These are phyloP conservation scores for Mariannaea sp. DNA, from an alignment of 2,329 filamentous ascomycete species.

Conservation along the genomic window DNA sequence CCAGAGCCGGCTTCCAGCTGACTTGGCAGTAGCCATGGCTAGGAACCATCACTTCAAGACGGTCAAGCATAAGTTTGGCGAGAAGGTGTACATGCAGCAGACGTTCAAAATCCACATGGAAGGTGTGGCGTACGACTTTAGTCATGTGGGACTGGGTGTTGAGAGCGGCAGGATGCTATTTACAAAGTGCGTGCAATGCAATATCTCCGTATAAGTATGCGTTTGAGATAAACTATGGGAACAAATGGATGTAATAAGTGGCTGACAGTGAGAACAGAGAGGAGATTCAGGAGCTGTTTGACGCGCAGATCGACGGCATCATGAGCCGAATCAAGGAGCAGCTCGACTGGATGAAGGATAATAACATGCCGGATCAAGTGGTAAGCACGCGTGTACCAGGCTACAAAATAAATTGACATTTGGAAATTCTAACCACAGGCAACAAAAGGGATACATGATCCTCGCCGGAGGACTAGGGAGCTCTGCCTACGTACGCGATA, in stretches of 20 bases:
- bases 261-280: conserved; percentile 37
- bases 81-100: conserved; percentile 47
- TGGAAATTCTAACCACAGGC: fast-evolving
- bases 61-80: conserved; percentile 50
- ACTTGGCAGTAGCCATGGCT: conserved; percentile 45
- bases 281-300: conserved; percentile 51
- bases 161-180: conserved; percentile 49
- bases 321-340: conserved; percentile 47
- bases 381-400: conserved; percentile 30
- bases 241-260: neutral
- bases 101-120: conserved; percentile 51
- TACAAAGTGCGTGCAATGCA: conserved; percentile 40
- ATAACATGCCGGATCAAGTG: conserved; percentile 41
- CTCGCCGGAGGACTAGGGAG: conserved; percentile 52
- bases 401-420: neutral
- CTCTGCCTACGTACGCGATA: conserved; percentile 50
- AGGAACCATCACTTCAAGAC: conserved; percentile 46
- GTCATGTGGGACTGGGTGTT: conserved; percentile 44
- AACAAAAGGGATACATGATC: conserved; percentile 48
- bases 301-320: conserved; percentile 39
- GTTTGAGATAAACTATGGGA: too few relatives aligned
- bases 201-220: neutral
- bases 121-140: conserved; percentile 48
- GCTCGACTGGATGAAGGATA: conserved; percentile 45
- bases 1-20: conserved; percentile 44